Evolutionary conservation across 108 stramenopile genomes (phyloP).

Genomic region (Cylindrotheca fusiformis): DNA sequence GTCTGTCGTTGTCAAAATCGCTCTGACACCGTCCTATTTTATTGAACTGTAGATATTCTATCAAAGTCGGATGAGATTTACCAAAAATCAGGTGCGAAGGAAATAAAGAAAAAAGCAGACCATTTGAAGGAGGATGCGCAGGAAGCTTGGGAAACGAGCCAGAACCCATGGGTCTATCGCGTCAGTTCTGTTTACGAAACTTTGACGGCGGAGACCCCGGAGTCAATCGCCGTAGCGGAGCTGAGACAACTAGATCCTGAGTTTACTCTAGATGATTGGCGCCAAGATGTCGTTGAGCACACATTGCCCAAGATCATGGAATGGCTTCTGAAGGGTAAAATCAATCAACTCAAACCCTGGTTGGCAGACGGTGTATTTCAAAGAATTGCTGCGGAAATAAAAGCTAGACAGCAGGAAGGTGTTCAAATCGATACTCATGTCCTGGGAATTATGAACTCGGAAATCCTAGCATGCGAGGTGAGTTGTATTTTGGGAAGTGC

Average conservation of each 20-base stretch:
- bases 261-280: constrained; percentile 92
- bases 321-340: constrained; percentile 86
- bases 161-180: constrained; percentile 98
- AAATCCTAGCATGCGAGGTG: constrained; percentile 89
- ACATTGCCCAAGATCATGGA: constrained; percentile 89
- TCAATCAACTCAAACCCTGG: constrained; percentile 86
- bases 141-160: constrained; percentile 98
- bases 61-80: constrained; percentile 53
- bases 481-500: constrained; percentile 1
- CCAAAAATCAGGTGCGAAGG: constrained; percentile 78
- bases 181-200: constrained; percentile 94
- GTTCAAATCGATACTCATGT: constrained; percentile 92
- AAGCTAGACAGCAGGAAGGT: constrained; percentile 86
- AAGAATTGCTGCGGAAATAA: constrained; percentile 85
- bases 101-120: constrained; percentile 64
- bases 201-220: constrained; percentile 93
- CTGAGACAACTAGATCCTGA: constrained; percentile 92
- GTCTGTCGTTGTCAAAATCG: neutral
- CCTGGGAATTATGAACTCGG: constrained; percentile 93
- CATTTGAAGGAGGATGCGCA: constrained; percentile 82
- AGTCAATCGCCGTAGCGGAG: constrained; percentile 87
- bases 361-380: constrained; percentile 88
- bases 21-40: no score
- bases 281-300: constrained; percentile 81
- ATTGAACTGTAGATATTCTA: constrained; percentile 47